Evolutionary conservation across 139 green algal species (phyloP).

Genomic region (Nannochloris sp.): DNA sequence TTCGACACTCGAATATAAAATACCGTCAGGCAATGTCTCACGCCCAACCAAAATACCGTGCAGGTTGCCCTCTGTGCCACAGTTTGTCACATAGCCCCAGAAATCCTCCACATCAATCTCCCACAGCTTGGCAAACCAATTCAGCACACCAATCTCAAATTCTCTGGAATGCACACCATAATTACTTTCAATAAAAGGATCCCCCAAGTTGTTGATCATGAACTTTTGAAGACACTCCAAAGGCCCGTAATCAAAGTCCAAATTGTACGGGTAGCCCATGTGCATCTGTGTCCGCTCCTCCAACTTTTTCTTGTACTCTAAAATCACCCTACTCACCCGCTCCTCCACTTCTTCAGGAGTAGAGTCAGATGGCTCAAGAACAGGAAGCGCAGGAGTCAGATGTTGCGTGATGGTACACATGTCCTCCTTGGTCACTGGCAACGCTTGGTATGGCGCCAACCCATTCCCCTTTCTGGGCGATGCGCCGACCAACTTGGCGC

Average conservation of each 20-base stretch:
- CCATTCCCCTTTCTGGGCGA: slow-evolving; percentile 3
- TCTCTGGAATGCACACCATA: slow-evolving; percentile 88
- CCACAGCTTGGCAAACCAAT: slow-evolving; percentile 96
- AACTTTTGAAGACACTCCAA: slow-evolving; percentile 78
- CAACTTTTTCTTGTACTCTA: slow-evolving; percentile 74
- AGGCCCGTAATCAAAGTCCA: slow-evolving; percentile 94
- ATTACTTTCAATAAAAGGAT: slow-evolving; percentile 96
- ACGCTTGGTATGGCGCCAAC: slow-evolving; percentile 69
- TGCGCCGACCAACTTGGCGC: background rate
- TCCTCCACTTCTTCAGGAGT: slow-evolving; percentile 49
- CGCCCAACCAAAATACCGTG: slow-evolving; percentile 90
- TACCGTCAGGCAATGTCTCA: slow-evolving; percentile 76
- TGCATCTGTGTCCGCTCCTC: slow-evolving; percentile 67
- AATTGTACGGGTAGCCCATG: slow-evolving; percentile 97
- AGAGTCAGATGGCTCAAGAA: slow-evolving; percentile 44
- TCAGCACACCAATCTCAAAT: slow-evolving; percentile 87
- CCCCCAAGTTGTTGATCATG: slow-evolving; percentile 97
- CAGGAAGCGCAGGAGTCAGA: slow-evolving; percentile 42
- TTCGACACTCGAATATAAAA: slow-evolving; percentile 85
- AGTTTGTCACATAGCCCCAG: slow-evolving; percentile 99
- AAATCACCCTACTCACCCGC: slow-evolving; percentile 51
- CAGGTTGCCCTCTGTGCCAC: slow-evolving; percentile 96
- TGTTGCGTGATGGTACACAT: slow-evolving; percentile 50
- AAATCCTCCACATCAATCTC: slow-evolving; percentile 87
- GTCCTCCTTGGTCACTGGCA: slow-evolving; percentile 47